Base-by-base conservation (phyloP, 148 eudicot species). In the Agrostemma githago region DNA sequence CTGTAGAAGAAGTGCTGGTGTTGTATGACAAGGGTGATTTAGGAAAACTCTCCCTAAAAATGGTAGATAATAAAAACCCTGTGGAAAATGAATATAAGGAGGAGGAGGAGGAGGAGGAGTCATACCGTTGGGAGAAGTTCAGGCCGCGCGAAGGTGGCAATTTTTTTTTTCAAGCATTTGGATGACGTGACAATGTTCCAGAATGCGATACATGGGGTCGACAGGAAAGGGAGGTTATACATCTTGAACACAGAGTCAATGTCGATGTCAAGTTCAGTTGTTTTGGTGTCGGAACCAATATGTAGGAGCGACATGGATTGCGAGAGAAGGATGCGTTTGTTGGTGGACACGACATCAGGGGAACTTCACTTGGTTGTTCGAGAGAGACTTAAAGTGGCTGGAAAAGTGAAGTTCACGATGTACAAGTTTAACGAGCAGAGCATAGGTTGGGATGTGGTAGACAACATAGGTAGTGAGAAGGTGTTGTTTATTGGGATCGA, bases 401-500 rank as follows among this genome's bases (percentile, higher is more conserved):
- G 4, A 7, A 61, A 46, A 17, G 61, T 42, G 2, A 26, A 70
- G 8, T 77, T 77, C 34, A 51, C 38, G 17, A 56, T 77, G 5
- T 71, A 77, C 56, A 77, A 53, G 70, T 17, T 51, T 19, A 54
- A 71, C 39, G 75, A 77, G 70, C 3, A 14, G 0, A 5, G 53
- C 6, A 39, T 51, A 43, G 48, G 54, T 3, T 77, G 79, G 79
- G 70, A 77, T 51, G 43, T 63, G 17, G 5, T 77, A 0, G 14
- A 70, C 0, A 11, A 15, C 8, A 48, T 77, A 43, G 74, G 79
- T 17, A 0, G 0, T n/a, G 69, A 70, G 10, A 54, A 40, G 2
- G 69, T 76, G 10, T 19, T 76, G 26, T 76, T 76, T 70, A 74
- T 76, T 0, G 70, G 76, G 9, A 3, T 61, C 17, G 62, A 70